phyloP scores from a whole-genome alignment of 2,329 filamentous ascomycete genomes.

The Alternaria atra region DNA sequence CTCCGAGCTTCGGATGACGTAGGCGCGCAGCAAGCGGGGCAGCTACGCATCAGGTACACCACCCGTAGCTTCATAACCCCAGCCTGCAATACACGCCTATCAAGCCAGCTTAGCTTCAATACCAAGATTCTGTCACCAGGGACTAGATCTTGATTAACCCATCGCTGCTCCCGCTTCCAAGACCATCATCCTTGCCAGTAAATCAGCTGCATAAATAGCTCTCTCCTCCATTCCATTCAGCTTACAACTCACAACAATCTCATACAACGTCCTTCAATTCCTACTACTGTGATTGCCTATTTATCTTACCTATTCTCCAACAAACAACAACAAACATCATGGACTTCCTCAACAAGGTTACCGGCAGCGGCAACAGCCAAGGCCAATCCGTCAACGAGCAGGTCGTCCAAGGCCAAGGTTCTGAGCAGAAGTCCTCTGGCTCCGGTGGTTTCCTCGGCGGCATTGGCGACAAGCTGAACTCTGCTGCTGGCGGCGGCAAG shows the following conservation, averaged over 20 bases:
- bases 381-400: constrained; percentile 42
- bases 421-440: constrained; percentile 43
- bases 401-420: constrained; percentile 34
- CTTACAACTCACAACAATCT: constrained; percentile 9
- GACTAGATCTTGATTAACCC: constrained; percentile 17
- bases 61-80: constrained; percentile 8
- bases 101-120: neutral
- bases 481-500: constrained; percentile 74
- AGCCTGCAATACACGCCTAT: constrained; percentile 1
- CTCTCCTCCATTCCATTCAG: neutral
- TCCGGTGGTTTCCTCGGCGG: constrained; percentile 63
- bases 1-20: constrained; percentile 17
- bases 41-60: constrained; percentile 19
- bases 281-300: constrained; percentile 4
- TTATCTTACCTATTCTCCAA: constrained; percentile 22
- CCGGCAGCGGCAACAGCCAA: constrained; percentile 50
- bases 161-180: constrained; percentile 1
- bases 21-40: constrained; percentile 10
- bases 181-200: constrained; percentile 1
- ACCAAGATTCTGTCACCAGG: constrained; percentile 8
- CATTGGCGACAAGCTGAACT: constrained; percentile 75
- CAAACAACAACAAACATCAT: constrained; percentile 37
- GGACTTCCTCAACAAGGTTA: constrained; percentile 60
- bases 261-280: constrained; percentile 1
- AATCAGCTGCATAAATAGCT: constrained; percentile 23